Base-by-base conservation (phyloP, 2,329 filamentous ascomycete species). In the Hypoxylon sp. region DNA sequence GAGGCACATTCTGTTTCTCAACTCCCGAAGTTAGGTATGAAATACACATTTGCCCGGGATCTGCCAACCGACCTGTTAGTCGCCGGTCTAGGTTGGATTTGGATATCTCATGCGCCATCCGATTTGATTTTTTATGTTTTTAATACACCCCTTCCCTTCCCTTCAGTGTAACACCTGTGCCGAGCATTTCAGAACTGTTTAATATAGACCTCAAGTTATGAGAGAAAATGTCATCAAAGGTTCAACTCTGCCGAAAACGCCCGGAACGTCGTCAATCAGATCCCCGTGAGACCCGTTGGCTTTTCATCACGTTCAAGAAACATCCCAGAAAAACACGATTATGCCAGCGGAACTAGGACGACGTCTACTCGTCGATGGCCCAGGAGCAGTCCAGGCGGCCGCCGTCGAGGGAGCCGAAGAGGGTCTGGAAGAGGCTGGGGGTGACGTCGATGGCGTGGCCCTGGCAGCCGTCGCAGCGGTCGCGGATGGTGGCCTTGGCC, bases 401-500 rank as follows among this genome's bases (percentile, higher is more conserved):
- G 7, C 72, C 63, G 41, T 65, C 74, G n/a, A 81, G 72, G 21
- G 74, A 69, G 52, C 75, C 79, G 46, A 77, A 81, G 50, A 90
- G 77, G 17, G 80, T 75, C n/a, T 68, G 62, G 74, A 87, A 89
- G 60, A 82, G 75, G 66, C 80, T 78, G 59, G 79, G 74, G 63
- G 82, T 84, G 64, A 88, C 79, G 68, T 92, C 89, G 45, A 92
- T 83, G 67, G 80, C 77, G 35, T 72, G 63, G 27, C 67, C 48
- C 45, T 48, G 69, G 73, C 91, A 95, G 67, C 88, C 87, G 75
- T 84, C 83, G 80, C 91, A 95, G 78, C 90, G 91, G 79, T 95
- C 91, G 48, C 82, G 82, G 60, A 93, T 84, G 3, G 67, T 81
- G 60, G 85, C 90, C 2, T 73, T 78, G 66, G 78, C 72, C 2